These are phyloP conservation scores for Trametes gibbosa DNA, from an alignment of 768 basidiomycete genomes.

Conservation along the genomic window DNA sequence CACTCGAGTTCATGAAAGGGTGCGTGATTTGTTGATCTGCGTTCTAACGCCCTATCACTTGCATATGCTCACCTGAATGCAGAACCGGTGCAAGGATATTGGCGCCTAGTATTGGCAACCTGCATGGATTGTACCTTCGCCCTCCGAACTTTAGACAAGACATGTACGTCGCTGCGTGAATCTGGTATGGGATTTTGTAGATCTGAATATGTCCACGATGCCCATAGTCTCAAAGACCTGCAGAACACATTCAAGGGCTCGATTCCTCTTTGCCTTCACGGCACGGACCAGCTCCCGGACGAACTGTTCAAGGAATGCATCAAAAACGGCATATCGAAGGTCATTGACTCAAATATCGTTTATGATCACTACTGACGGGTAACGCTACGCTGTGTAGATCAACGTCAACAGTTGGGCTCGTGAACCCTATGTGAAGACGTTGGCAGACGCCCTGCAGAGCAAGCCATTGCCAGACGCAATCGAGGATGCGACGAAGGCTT, in stretches of 20 bases:
- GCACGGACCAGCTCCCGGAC: conserved; percentile 45
- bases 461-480: conserved; percentile 45
- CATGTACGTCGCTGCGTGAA: conserved; percentile 32
- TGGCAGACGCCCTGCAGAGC: conserved; percentile 33
- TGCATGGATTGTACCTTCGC: conserved; percentile 45
- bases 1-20: conserved; percentile 42
- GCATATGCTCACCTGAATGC: neutral
- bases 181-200: neutral
- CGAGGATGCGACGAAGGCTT: conserved; percentile 43
- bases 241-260: conserved; percentile 34
- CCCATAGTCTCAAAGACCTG: conserved; percentile 36
- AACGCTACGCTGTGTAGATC: conserved; percentile 20
- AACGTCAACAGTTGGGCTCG: conserved; percentile 49
- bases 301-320: conserved; percentile 45
- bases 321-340: conserved; percentile 44
- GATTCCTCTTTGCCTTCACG: conserved; percentile 42
- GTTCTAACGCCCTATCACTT: too few species aligned
- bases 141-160: conserved; percentile 45
- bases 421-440: conserved; percentile 39
- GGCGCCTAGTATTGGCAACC: conserved; percentile 48
- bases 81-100: conserved; percentile 46
- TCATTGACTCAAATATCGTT: neutral
- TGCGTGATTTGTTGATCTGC: conserved; percentile 1
- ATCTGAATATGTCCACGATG: neutral
- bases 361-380: neutral